Conservation (phyloP, 371 early-diverging fungal species). For the Synchytrium microbalum region DNA sequence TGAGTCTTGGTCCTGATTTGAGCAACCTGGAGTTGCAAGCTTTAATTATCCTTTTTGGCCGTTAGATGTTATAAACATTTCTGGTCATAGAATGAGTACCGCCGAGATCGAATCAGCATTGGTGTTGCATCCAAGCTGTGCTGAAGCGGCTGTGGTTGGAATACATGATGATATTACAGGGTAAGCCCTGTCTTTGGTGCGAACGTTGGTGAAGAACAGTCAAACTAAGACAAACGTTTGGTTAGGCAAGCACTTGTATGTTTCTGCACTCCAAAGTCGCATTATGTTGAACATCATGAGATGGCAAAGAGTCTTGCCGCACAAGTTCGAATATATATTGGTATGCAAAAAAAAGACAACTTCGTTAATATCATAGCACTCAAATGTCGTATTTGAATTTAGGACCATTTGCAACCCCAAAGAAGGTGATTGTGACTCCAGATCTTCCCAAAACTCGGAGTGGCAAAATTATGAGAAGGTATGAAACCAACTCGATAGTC, state of each 20-base stretch:
- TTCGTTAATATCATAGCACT: no score
- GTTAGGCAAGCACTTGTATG: slow-evolving; percentile 41
- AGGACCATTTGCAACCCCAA: slow-evolving; percentile 95
- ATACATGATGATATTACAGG: slow-evolving; percentile 91
- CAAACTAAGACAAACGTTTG: slow-evolving; percentile 2
- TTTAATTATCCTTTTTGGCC: background rate
- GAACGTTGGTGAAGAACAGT: background rate
- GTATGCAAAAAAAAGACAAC: no score
- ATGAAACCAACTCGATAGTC: no score
- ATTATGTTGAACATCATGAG: slow-evolving; percentile 15
- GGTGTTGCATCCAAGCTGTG: slow-evolving; percentile 64
- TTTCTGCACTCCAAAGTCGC: slow-evolving; percentile 44
- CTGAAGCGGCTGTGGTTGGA: slow-evolving; percentile 94
- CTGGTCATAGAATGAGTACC: slow-evolving; percentile 94
- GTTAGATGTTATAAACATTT: slow-evolving; percentile 96
- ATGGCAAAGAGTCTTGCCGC: slow-evolving; percentile 56
- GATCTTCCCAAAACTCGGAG: slow-evolving; percentile 97
- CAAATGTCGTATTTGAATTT: no score
- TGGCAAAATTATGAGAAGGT: slow-evolving; percentile 97
- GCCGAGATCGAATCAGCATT: slow-evolving; percentile 71
- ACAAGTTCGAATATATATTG: slow-evolving; percentile 82
- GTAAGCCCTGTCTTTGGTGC: slow-evolving; percentile 11
- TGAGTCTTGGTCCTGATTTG: background rate
- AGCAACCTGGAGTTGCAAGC: background rate
- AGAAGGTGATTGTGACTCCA: slow-evolving; percentile 68